Evolutionary conservation across 2,329 filamentous ascomycete genomes (phyloP), one percentile per base, ranked within the genome.

Genomic region (Onygena corvina): DNA sequence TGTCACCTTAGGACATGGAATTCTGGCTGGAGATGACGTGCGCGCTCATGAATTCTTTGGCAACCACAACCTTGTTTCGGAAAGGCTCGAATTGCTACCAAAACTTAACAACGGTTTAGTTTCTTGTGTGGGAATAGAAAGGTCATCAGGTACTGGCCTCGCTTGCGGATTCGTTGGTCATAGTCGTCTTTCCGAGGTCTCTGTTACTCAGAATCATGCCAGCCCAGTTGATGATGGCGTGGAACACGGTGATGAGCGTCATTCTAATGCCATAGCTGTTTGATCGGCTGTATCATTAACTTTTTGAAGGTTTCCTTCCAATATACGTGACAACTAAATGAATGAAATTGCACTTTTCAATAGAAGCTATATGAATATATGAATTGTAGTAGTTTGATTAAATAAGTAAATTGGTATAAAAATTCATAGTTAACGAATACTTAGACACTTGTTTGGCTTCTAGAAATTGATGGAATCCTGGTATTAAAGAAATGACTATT

Each of bases 1-100:
- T 11, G 76, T 79, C 1, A 76, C 77, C 0, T 63, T 82, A 9
- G 79, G 77, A 1, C 78, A 82, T 56, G 77, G 78, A 0, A 38
- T 79, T 16, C 59, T 63, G 1, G 44, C 38, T 2, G 49, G 52
- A 1, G 63, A 58, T 0, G 58, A 55, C 2, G 62, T 66, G 1
- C 67, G 77, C 18, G 70, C 69, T 0, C 77, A 80, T 56, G 53
- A 49, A 3, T 80, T 80, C 61, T 74, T 79, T 51, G 77, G 77
- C 1, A 64, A 75, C 49, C 76, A 77, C 44, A 55, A 59, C 2
- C 57, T 56, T 6, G 71, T 79, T 0, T 59, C 61, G 1, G 64
- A 64, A 49, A 64, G 65, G 16, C 52, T 79, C 35, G 50, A 64
- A 18, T 54, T 52, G 30, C 49, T 63, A 12, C 55, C 75, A 4